Conservation (phyloP, 305 asterid genomes). For the Rubia tinctorum region DNA sequence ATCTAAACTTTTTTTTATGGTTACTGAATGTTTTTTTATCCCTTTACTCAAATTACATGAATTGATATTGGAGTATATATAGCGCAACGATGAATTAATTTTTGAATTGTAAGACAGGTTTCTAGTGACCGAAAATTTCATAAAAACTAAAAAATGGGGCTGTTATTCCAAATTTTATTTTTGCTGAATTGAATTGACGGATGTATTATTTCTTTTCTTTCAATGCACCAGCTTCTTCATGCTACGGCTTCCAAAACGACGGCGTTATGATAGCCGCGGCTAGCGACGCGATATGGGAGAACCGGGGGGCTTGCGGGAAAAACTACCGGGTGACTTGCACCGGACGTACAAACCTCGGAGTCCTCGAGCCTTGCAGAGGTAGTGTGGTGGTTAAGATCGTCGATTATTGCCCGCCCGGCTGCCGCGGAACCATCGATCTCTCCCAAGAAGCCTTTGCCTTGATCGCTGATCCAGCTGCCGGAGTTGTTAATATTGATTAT, state of each 20-base stretch:
- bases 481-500: not conserved
- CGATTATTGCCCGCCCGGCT: not conserved
- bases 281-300: not conserved
- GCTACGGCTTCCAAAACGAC: not conserved
- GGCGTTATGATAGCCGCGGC: not conserved
- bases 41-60: too few species aligned
- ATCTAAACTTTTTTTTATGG: too few species aligned
- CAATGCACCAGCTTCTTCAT: not conserved
- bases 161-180: too few species aligned
- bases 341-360: not conserved
- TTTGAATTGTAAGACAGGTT: too few species aligned
- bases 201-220: too few species aligned
- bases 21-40: too few species aligned
- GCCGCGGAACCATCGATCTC: slow-evolving; percentile 7
- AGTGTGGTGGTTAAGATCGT: not conserved
- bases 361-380: not conserved
- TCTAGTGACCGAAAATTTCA: too few species aligned
- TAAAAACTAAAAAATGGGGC: too few species aligned
- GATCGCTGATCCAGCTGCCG: not conserved
- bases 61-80: too few species aligned
- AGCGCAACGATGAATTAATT: too few species aligned
- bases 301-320: not conserved
- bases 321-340: slow-evolving; percentile 1
- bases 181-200: too few species aligned
- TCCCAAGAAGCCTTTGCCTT: not conserved